Percentiles rank a stretch among this genome's conserved stretches.
phyloP scores from a whole-genome alignment of 768 basidiomycete species.

The Hygrophoropsis aurantiaca region DNA sequence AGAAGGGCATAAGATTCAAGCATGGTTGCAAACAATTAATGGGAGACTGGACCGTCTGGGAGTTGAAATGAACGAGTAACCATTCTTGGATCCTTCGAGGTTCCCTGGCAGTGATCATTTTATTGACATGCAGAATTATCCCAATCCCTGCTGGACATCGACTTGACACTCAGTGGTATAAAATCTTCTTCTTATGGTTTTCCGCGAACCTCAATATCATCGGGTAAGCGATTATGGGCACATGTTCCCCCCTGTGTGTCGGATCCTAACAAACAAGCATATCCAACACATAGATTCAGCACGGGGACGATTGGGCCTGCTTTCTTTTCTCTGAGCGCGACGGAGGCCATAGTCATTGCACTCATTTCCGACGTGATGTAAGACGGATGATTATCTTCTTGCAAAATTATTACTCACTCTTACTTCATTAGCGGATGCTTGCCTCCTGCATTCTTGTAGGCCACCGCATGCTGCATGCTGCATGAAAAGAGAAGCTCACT shows the following conservation, averaged over 20 bases:
- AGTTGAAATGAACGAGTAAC: too few species aligned
- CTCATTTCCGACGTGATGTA: constrained; percentile 46
- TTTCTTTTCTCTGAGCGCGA: constrained; percentile 45
- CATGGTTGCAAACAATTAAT: too few species aligned
- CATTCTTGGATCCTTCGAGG: too few species aligned
- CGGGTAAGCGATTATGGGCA: constrained; percentile 28
- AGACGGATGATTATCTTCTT: constrained; percentile 8
- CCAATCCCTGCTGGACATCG: constrained; percentile 37
- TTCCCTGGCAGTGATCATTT: too few species aligned
- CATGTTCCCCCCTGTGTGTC: not conserved
- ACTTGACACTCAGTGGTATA: constrained; percentile 40
- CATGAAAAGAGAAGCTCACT: too few species aligned
- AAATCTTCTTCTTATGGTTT: constrained; percentile 54
- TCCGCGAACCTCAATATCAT: constrained; percentile 46
- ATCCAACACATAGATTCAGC: constrained; percentile 35
- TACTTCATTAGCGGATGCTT: constrained; percentile 24
- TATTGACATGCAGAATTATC: constrained; percentile 32
- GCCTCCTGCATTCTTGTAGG: constrained; percentile 41
- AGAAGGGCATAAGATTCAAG: too few species aligned
- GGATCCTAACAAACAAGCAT: not conserved
- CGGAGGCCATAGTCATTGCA: constrained; percentile 41
- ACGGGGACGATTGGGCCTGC: constrained; percentile 52
- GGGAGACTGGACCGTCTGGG: too few species aligned
- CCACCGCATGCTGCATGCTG: not conserved
- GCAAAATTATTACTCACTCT: constrained; percentile 1